A percentile compares a stretch with the other conserved stretches of the same genome.
phyloP scores from a whole-genome alignment of 176 grass and related monocot species.

The Zea luxurians region DNA sequence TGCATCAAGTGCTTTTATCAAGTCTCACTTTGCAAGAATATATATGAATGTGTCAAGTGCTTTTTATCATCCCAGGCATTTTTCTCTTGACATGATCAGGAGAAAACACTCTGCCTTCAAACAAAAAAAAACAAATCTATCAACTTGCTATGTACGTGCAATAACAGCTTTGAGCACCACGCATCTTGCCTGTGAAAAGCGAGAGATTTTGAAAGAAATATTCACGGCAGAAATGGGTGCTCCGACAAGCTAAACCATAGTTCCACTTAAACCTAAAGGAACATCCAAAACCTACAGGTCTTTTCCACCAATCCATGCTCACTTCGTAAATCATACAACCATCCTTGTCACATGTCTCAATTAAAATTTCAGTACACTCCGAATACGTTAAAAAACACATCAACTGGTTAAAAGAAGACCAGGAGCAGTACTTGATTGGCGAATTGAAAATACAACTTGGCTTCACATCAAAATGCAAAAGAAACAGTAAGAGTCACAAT shows the following conservation, averaged over 20 bases:
- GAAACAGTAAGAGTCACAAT: neutral
- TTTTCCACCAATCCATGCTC: slow-evolving; percentile 8
- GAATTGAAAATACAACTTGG: neutral
- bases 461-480: slow-evolving; percentile 2
- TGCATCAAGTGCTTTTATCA: neutral
- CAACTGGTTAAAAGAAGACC: too few relatives aligned
- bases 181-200: neutral
- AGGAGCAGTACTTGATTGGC: neutral
- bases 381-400: neutral
- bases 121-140: neutral
- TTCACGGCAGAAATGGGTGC: neutral
- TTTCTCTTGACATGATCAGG: neutral
- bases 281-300: neutral
- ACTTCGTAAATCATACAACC: neutral
- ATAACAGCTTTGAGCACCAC: neutral
- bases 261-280: neutral
- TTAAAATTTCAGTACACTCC: neutral
- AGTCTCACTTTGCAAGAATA: too few relatives aligned
- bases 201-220: neutral
- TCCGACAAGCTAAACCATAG: slow-evolving; percentile 7
- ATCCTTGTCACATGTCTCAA: neutral
- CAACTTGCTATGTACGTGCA: neutral
- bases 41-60: too few relatives aligned
- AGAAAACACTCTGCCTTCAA: neutral
- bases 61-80: neutral